Percentiles rank a stretch among this genome's conserved stretches.
phyloP scores from a whole-genome alignment of 148 eudicot genomes.

The Camellia sinensis region DNA sequence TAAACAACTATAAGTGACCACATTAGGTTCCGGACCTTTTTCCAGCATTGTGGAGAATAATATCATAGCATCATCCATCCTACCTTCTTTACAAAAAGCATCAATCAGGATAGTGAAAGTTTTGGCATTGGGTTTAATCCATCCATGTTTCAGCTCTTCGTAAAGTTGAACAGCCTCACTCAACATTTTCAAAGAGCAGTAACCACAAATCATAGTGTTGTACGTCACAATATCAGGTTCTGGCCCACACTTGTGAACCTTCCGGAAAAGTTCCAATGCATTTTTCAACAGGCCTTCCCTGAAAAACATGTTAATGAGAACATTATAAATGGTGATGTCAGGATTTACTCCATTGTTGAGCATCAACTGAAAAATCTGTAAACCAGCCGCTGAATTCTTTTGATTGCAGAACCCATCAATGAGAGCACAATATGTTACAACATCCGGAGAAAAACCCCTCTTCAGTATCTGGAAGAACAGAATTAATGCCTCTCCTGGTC shows the following conservation, averaged over 20 bases:
- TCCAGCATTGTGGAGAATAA: conserved; percentile 44
- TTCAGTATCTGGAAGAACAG: conserved; percentile 50
- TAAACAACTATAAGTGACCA: conserved; percentile 60
- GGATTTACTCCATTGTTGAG: conserved; percentile 33
- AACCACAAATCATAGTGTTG: conserved; percentile 58
- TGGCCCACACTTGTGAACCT: conserved; percentile 40
- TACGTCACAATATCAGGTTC: conserved; percentile 60
- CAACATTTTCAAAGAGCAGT: conserved; percentile 41
- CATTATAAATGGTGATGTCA: conserved; percentile 55
- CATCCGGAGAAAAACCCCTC: conserved; percentile 35
- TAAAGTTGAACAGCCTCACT: conserved; percentile 47
- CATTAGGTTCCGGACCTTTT: conserved; percentile 43
- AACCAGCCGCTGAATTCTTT: conserved; percentile 29
- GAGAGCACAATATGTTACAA: conserved; percentile 52
- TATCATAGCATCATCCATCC: conserved; percentile 42
- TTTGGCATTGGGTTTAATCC: conserved; percentile 33
- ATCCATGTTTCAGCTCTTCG: conserved; percentile 29
- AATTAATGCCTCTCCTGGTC: conserved; percentile 29
- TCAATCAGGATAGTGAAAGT: conserved; percentile 52
- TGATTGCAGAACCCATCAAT: conserved; percentile 51
- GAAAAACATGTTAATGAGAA: conserved; percentile 46
- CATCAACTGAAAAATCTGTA: conserved; percentile 47
- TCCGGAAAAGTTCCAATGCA: conserved; percentile 31
- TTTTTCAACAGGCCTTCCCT: conserved; percentile 29
- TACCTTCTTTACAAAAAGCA: conserved; percentile 52